Evolutionary conservation across 192 early-diverging fungal genomes (phyloP).

Genomic region (Coemansia sp.): DNA sequence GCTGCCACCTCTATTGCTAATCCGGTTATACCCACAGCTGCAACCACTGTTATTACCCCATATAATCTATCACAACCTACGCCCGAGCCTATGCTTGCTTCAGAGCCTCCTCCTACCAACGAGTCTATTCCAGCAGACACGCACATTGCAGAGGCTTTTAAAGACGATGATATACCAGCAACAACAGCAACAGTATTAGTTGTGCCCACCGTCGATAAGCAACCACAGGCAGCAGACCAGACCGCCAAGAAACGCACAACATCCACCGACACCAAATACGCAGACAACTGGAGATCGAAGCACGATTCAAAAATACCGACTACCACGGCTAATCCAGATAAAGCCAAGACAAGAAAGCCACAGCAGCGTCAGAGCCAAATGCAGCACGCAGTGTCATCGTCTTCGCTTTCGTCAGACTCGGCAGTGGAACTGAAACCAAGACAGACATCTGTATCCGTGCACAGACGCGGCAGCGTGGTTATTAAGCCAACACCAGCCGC

Average conservation of each 20-base stretch:
- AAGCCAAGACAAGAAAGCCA: neutral
- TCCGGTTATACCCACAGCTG: neutral
- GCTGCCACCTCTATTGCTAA: neutral
- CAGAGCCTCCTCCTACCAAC: neutral
- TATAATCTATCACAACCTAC: neutral
- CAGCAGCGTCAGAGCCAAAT: neutral
- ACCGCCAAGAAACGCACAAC: neutral
- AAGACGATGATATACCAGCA: neutral
- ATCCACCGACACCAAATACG: slow-evolving; percentile 1
- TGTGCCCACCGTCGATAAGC: neutral
- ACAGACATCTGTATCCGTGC: neutral
- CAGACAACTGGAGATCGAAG: slow-evolving; percentile 12
- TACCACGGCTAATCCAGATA: neutral
- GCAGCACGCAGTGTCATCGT: neutral
- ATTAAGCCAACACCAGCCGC: slow-evolving; percentile 1
- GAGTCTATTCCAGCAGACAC: neutral
- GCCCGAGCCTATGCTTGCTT: neutral
- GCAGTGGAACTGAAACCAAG: neutral
- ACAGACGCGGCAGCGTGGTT: slow-evolving; percentile 13
- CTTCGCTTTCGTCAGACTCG: neutral
- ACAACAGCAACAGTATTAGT: neutral
- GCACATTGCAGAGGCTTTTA: neutral
- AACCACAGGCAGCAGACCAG: neutral
- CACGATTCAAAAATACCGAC: slow-evolving; percentile 2
- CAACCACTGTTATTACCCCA: neutral